phyloP scores from a whole-genome alignment of 768 basidiomycete genomes.

The Rhodotorula graminis region DNA sequence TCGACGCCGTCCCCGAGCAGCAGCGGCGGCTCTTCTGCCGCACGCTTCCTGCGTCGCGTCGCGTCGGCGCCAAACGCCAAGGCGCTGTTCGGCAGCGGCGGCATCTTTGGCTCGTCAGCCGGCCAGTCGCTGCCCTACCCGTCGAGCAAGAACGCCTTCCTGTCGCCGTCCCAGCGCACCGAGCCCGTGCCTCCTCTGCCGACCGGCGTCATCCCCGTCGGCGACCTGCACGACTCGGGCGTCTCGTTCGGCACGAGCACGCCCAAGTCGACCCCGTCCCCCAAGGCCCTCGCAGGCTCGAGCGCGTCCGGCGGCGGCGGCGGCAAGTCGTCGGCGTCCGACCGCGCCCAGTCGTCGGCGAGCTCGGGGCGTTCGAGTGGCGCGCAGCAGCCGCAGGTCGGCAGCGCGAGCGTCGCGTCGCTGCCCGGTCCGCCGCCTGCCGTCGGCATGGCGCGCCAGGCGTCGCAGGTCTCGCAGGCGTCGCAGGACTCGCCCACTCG shows the following conservation, averaged over 20 bases:
- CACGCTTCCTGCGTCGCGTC: slow-evolving; percentile 88
- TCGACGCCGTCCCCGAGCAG: background rate
- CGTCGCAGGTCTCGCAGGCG: background rate
- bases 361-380: background rate
- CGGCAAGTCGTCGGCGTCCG: slow-evolving; percentile 23
- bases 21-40: slow-evolving; percentile 17
- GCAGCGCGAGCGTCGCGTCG: background rate
- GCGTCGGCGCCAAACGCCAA: slow-evolving; percentile 96
- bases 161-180: background rate
- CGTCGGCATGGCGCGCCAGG: background rate
- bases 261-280: background rate
- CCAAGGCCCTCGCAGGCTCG: slow-evolving; percentile 2
- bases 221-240: slow-evolving; percentile 61
- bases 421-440: background rate
- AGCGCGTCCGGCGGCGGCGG: background rate
- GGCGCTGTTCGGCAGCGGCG: slow-evolving; percentile 60
- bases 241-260: slow-evolving; percentile 56
- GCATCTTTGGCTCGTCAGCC: slow-evolving; percentile 33
- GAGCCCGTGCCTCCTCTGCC: slow-evolving; percentile 31
- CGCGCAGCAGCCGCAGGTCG: background rate
- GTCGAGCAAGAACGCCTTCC: slow-evolving; percentile 53
- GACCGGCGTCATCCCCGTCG: slow-evolving; percentile 39
- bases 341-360: slow-evolving; percentile 16
- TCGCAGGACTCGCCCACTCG: slow-evolving; percentile 25
- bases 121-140: slow-evolving; percentile 48